phyloP scores from a whole-genome alignment of 306 rosid species.

The Rubus parviflorus region DNA sequence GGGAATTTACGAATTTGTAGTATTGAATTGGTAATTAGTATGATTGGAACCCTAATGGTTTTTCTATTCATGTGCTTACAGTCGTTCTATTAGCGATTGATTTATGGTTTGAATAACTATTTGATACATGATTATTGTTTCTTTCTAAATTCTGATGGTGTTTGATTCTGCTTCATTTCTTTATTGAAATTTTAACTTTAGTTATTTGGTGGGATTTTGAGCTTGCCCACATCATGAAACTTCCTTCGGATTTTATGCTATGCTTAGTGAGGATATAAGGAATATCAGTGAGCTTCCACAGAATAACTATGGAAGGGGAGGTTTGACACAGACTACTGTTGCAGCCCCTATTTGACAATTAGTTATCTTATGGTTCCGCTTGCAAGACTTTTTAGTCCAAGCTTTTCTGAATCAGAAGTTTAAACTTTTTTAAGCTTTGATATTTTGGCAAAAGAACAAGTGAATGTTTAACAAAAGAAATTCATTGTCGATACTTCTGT shows the following conservation, averaged over 20 bases:
- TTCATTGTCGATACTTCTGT: slow-evolving; percentile 40
- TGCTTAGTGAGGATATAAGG: slow-evolving; percentile 28
- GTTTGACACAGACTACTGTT: slow-evolving; percentile 78
- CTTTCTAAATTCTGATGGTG: neutral
- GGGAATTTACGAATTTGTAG: neutral
- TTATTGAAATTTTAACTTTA: neutral
- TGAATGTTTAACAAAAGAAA: neutral
- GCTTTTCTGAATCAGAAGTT: slow-evolving; percentile 22
- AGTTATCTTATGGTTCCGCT: neutral
- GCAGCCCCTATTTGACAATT: slow-evolving; percentile 32
- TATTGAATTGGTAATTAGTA: neutral
- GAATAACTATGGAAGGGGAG: slow-evolving; percentile 69
- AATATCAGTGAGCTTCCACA: slow-evolving; percentile 82
- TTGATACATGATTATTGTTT: neutral
- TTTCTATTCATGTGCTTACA: neutral
- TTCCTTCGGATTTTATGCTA: neutral
- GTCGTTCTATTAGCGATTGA: neutral
- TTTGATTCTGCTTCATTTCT: slow-evolving; percentile 10
- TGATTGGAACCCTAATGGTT: neutral
- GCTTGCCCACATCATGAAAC: neutral
- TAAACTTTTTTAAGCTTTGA: neutral
- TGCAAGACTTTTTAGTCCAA: slow-evolving; percentile 12
- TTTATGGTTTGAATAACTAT: neutral
- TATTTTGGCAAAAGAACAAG: neutral
- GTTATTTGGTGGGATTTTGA: neutral